Conservation (phyloP, 2,329 filamentous ascomycete genomes). For the Calonectria pauciramosa region DNA sequence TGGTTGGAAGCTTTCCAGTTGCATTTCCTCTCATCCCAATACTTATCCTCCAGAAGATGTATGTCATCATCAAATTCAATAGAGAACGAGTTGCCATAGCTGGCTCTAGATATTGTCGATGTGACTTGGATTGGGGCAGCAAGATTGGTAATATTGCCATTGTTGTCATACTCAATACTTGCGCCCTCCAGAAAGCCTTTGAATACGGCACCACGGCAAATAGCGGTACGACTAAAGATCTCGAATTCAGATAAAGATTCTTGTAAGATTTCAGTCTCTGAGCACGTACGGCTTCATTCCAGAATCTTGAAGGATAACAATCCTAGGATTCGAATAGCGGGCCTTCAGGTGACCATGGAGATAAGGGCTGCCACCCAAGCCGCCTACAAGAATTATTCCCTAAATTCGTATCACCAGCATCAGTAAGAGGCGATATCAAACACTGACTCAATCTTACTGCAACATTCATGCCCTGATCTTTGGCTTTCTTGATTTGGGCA, state of each 20-base stretch:
- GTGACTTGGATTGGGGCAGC: not conserved
- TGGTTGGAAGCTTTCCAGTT: not conserved
- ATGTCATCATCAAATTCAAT: not conserved
- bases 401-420: not conserved
- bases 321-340: not conserved
- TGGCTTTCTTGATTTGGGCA: not conserved
- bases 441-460: not conserved
- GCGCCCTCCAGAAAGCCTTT: conserved; percentile 18
- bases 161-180: not conserved
- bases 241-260: not conserved
- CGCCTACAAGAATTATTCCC: conserved; percentile 21
- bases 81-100: not conserved
- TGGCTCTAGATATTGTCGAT: conserved; percentile 14
- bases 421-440: too few species aligned
- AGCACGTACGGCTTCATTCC: not conserved
- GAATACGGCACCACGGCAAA: conserved; percentile 12
- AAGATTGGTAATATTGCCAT: not conserved
- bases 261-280: too few species aligned
- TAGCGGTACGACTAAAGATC: conserved; percentile 8
- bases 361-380: conserved; percentile 7
- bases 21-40: not conserved
- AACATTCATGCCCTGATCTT: not conserved
- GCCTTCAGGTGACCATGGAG: not conserved
- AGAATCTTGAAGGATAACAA: conserved; percentile 3
- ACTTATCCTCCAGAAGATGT: not conserved